These are phyloP conservation scores for Pestalotiopsis sp. DNA, from an alignment of 2,329 filamentous ascomycete genomes.

Conservation along the genomic window DNA sequence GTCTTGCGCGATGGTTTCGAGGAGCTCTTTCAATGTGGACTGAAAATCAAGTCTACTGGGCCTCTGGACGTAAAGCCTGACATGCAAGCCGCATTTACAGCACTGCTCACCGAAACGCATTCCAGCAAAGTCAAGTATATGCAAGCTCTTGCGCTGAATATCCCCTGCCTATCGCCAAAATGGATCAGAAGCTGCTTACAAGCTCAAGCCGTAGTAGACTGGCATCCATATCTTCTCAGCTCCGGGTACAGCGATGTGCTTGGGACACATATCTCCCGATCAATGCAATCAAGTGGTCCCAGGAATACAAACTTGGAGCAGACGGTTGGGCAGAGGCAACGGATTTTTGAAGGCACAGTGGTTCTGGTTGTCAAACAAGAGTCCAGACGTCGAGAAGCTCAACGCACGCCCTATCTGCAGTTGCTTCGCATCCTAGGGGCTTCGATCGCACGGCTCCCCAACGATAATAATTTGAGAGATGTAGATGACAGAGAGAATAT, in stretches of 20 bases:
- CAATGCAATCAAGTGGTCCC: too few species aligned
- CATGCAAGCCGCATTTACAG: slow-evolving; percentile 68
- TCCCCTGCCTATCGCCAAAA: slow-evolving; percentile 80
- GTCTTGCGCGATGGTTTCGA: slow-evolving; percentile 78
- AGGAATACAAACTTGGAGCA: too few species aligned
- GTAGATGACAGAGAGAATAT: background rate
- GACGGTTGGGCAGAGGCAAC: too few species aligned
- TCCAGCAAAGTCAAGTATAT: slow-evolving; percentile 90
- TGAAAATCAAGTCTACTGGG: slow-evolving; percentile 62
- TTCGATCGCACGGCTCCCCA: background rate
- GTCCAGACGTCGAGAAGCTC: background rate
- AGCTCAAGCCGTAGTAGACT: slow-evolving; percentile 64
- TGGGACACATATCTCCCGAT: slow-evolving; percentile 32
- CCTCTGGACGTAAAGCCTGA: too few species aligned
- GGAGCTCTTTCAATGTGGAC: slow-evolving; percentile 65
- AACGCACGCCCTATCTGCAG: background rate
- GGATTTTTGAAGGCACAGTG: background rate
- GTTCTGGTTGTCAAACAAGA: background rate
- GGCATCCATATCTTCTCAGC: slow-evolving; percentile 81
- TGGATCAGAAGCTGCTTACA: slow-evolving; percentile 78
- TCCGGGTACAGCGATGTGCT: slow-evolving; percentile 80
- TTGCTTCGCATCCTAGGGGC: background rate
- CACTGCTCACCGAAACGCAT: slow-evolving; percentile 82
- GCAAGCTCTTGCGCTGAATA: slow-evolving; percentile 84
- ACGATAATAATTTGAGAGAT: background rate